These are phyloP conservation scores for Leonotis leonurus DNA, from an alignment of 257 asterid species.

Conservation along the genomic window DNA sequence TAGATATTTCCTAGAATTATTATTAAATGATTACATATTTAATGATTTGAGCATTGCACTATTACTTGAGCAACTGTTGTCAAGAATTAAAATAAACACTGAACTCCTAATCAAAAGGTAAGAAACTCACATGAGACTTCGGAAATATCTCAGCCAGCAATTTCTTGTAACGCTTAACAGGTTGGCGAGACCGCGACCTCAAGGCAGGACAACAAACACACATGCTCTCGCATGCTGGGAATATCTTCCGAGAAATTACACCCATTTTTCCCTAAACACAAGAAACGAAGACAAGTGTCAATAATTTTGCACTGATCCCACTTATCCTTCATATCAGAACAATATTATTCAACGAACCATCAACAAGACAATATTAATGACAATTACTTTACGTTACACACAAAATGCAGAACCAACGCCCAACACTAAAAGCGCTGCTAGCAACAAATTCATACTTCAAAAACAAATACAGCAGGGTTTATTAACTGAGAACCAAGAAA, in stretches of 20 bases:
- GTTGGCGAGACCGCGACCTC: constrained; percentile 94
- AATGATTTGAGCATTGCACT: background rate
- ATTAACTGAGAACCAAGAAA: background rate
- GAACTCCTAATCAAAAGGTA: background rate
- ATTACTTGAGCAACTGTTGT: background rate
- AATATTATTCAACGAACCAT: background rate
- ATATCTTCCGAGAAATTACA: constrained; percentile 76
- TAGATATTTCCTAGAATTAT: background rate
- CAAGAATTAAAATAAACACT: background rate
- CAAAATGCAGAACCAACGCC: constrained; percentile 4
- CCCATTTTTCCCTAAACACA: constrained; percentile 56
- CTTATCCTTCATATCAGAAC: background rate
- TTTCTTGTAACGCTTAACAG: constrained; percentile 93
- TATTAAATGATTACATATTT: background rate
- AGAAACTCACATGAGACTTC: constrained; percentile 68
- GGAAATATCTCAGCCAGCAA: constrained; percentile 94
- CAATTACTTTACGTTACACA: background rate
- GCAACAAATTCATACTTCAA: background rate
- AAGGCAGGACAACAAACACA: constrained; percentile 98
- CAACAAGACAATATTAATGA: background rate
- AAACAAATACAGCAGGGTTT: background rate
- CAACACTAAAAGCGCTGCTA: background rate
- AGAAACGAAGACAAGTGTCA: background rate
- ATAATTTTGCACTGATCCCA: background rate
- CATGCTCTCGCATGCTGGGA: constrained; percentile 99